Evolutionary conservation across 106 monocot genomes (phyloP), one percentile per base, ranked within the genome.

Genomic region (Vanilla planifolia): DNA sequence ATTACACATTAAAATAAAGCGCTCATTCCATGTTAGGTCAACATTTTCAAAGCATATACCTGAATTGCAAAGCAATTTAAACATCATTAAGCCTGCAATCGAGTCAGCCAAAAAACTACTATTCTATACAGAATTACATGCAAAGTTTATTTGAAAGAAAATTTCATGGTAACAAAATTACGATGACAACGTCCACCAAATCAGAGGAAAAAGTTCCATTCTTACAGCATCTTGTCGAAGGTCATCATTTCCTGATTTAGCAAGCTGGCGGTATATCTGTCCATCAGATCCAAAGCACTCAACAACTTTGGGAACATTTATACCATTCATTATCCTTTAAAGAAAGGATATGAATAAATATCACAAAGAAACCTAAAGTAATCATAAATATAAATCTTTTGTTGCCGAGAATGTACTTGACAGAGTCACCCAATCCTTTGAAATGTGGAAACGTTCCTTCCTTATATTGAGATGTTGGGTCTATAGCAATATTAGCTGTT

Each of bases 191-290:
- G 50, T 27, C 46, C 45, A 60, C 14, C 13, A 65, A 42, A 60
- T 51, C 22, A 39, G 42, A 25, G 6, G 66, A 40, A 42, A 42
- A 17, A 24, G 7, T 45, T 61, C 6, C 10, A 56, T 55, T 48
- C 75, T 55, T 87, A 98, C 96, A 72, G 96, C 96, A 98, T 98
- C 96, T 82, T 98, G 90, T 29, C 96, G 81, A 4, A 98, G 69
- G 66, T 98, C 96, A 70, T 98, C 96, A 75, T 98, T 98, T 63
- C 96, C 96, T 75, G 96, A 98, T 79, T 98, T 98, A 43, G 96
- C 96, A 47, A 98, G 91, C 63, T 98, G 96, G 34, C 91, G 90
- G 63, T 98, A 98, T 73, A 63, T 98, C 47, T 73, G 60, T 64
- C 96, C 96, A 79, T 98, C 91, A 46, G 96, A 98, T n/a, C 96